Base-by-base conservation (phyloP, 805 yeast genomes). In the Starmerella apicola region DNA sequence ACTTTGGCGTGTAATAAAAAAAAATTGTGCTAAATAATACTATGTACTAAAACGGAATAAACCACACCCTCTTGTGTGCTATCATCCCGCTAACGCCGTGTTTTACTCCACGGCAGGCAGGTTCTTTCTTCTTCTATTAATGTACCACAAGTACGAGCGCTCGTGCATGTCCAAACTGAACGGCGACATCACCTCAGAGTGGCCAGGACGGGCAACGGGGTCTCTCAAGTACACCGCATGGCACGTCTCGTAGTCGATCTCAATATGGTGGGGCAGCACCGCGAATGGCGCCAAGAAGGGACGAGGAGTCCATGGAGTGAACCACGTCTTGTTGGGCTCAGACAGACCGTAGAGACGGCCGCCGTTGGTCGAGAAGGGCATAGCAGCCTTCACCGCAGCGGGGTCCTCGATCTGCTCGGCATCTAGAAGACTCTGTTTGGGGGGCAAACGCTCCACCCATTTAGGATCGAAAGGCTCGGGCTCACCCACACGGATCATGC, bases 231-330 rank as follows among this genome's bases (percentile, higher is more conserved):
- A 91, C n/a, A 91, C 81, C 4, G 95, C 96, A 59, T 86, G 95
- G 59, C 97, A 88, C 4, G 96, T 84, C 46, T 73, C 72, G 61
- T 82, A 88, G 18, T 94, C 81, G 33, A 91, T 66, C 64, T 91
- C 97, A 39, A 91, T 66, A 61, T 91, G 97, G 47, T 81, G 78
- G 22, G 98, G 98, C 54, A 83, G 70, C 44, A 91, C 72, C 10
- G 96, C 91, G 62, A 85, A 82, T 34, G 94, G 93, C 2, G 94
- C 86, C 48, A 91, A 63, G 63, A 88, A 91, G 32, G 84, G 91
- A 63, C 95, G 79, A 50, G 95, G 93, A 44, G 78, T 71, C 96
- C 96, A 91, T 38, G 98, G 98, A 2, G 97, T 84, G 67, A 88
- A 91, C 63, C 79, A 91, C 3, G 86, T 72, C 63, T 81, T 85